Evolutionary conservation across 257 asterid species (phyloP).

Genomic region (Fraxinus americana): DNA sequence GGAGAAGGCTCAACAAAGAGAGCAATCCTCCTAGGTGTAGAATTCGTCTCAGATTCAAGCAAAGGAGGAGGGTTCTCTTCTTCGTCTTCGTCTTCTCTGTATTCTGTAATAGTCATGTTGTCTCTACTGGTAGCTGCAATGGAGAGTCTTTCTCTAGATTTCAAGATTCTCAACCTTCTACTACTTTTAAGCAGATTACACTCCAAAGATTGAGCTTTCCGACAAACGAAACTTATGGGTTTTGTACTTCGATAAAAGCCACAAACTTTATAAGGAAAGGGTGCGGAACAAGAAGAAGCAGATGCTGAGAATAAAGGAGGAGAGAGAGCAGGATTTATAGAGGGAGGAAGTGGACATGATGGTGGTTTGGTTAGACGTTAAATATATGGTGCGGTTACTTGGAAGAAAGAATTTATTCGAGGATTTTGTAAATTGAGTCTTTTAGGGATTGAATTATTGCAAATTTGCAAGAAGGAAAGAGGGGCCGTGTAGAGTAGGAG

Average conservation of each 20-base stretch:
- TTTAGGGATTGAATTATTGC: slow-evolving; percentile 17
- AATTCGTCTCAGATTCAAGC: slow-evolving; percentile 59
- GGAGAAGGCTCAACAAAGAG: slow-evolving; percentile 99
- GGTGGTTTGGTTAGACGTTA: slow-evolving; percentile 17
- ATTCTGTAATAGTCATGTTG: slow-evolving; percentile 53
- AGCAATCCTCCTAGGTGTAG: slow-evolving; percentile 87
- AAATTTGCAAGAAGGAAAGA: slow-evolving; percentile 16
- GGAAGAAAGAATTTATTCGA: neutral
- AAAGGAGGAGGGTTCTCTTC: slow-evolving; percentile 62
- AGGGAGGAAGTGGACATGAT: slow-evolving; percentile 54
- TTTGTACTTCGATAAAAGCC: slow-evolving; percentile 34
- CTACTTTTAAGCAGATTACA: slow-evolving; percentile 10
- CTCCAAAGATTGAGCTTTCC: slow-evolving; percentile 37
- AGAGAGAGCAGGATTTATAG: slow-evolving; percentile 47
- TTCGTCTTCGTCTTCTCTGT: slow-evolving; percentile 45
- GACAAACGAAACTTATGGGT: slow-evolving; percentile 40
- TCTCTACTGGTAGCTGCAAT: slow-evolving; percentile 35
- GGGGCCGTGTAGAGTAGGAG: neutral
- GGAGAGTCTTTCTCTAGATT: slow-evolving; percentile 33
- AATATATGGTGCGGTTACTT: slow-evolving; percentile 23
- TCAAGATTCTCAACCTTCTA: slow-evolving; percentile 29
- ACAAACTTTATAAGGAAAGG: slow-evolving; percentile 27
- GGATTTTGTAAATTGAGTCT: slow-evolving; percentile 26
- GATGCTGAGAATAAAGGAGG: slow-evolving; percentile 38
- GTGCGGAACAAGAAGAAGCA: slow-evolving; percentile 28